These are phyloP conservation scores for Mikania micrantha DNA, from an alignment of 129 eudicot genomes.

Conservation along the genomic window DNA sequence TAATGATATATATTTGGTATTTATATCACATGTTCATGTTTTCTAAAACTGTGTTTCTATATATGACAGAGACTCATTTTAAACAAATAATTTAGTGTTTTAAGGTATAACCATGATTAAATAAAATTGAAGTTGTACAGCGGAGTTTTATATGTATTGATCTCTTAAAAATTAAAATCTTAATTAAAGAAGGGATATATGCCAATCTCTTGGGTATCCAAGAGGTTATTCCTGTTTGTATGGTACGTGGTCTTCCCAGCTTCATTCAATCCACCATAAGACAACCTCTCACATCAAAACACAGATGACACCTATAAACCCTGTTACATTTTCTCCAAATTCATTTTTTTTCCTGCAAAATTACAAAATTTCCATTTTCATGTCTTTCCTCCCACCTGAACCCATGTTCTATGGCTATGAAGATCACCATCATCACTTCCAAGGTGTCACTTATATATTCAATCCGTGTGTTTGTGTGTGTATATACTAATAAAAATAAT, in stretches of 20 bases:
- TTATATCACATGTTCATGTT: no score
- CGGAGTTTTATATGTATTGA: no score
- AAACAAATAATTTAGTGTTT: no score
- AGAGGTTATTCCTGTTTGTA: slow-evolving; percentile 14
- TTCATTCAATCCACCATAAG: slow-evolving; percentile 20
- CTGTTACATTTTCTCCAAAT: neutral
- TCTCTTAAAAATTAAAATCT: no score
- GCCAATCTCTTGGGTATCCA: slow-evolving; percentile 14
- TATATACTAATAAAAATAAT: no score
- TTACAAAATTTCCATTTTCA: slow-evolving; percentile 2
- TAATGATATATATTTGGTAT: no score
- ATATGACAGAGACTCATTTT: no score
- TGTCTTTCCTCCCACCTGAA: slow-evolving; percentile 37
- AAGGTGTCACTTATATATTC: no score
- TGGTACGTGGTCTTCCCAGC: slow-evolving; percentile 3
- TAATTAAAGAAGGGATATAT: no score
- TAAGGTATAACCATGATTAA: no score
- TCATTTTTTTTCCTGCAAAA: neutral
- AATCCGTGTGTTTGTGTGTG: neutral
- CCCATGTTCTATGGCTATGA: slow-evolving; percentile 33
- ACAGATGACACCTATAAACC: slow-evolving; percentile 10
- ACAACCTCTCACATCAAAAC: slow-evolving; percentile 29
- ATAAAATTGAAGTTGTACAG: no score
- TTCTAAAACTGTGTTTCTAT: no score
- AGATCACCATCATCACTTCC: slow-evolving; percentile 24